Conservation (phyloP, 2,329 filamentous ascomycete genomes). For the Penicillium concentricum region DNA sequence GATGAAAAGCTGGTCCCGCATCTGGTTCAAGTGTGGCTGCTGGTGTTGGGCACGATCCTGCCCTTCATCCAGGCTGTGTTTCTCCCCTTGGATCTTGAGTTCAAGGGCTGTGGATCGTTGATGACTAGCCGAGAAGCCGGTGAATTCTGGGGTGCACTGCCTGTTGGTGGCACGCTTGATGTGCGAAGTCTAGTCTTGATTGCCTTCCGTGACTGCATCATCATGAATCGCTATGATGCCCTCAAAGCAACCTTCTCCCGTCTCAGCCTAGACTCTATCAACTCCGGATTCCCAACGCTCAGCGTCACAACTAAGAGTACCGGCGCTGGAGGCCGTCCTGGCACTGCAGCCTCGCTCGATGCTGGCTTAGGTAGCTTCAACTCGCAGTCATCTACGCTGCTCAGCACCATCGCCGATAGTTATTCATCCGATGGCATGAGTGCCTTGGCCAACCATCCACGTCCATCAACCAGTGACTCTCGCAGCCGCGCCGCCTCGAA, state of each 20-base stretch:
- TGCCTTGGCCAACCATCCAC: slow-evolving; percentile 16
- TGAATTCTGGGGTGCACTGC: slow-evolving; percentile 76
- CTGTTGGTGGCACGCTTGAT: slow-evolving; percentile 66
- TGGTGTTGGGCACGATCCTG: slow-evolving; percentile 84
- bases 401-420: slow-evolving; percentile 62
- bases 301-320: slow-evolving; percentile 45
- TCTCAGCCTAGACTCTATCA: slow-evolving; percentile 76
- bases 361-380: slow-evolving; percentile 75
- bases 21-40: slow-evolving; percentile 89
- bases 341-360: slow-evolving; percentile 74
- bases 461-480: slow-evolving; percentile 23
- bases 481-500: slow-evolving; percentile 84
- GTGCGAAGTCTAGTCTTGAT: slow-evolving; percentile 85
- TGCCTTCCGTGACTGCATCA: slow-evolving; percentile 82
- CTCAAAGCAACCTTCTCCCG: slow-evolving; percentile 89
- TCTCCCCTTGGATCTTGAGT: slow-evolving; percentile 87
- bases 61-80: slow-evolving; percentile 97
- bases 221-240: slow-evolving; percentile 83
- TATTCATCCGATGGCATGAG: slow-evolving; percentile 53
- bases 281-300: slow-evolving; percentile 49
- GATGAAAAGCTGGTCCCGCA: slow-evolving; percentile 89
- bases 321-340: slow-evolving; percentile 56
- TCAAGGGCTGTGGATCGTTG: slow-evolving; percentile 77
- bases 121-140: slow-evolving; percentile 75
- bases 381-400: slow-evolving; percentile 73